Evolutionary conservation across 495 filamentous ascomycete species (phyloP).

Genomic region (Delitschia confertaspora): DNA sequence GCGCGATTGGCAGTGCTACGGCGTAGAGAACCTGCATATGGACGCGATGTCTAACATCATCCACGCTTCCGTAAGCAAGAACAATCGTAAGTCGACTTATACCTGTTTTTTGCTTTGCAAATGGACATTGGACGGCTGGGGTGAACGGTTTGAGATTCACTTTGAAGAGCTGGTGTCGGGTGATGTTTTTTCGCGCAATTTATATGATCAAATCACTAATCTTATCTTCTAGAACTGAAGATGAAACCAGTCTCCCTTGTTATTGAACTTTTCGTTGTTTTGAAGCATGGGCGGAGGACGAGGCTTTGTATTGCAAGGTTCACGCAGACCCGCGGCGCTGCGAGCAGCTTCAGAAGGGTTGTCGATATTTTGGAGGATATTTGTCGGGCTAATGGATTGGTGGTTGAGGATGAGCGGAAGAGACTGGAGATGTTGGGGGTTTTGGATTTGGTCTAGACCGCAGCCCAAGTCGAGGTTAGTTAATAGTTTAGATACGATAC

Average conservation of each 20-base stretch:
- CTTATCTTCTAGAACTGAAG: slow-evolving; percentile 47
- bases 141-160: slow-evolving; percentile 4
- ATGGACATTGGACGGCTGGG: slow-evolving; percentile 5
- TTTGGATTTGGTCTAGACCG: slow-evolving; percentile 7
- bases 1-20: slow-evolving; percentile 68
- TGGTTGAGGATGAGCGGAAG: slow-evolving; percentile 62
- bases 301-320: slow-evolving; percentile 68
- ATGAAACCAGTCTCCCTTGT: slow-evolving; percentile 74
- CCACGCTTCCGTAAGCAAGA: slow-evolving; percentile 60
- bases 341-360: slow-evolving; percentile 72
- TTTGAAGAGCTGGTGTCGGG: slow-evolving; percentile 9
- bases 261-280: slow-evolving; percentile 72
- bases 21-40: slow-evolving; percentile 64
- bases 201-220: too few relatives aligned
- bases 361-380: slow-evolving; percentile 61
- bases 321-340: slow-evolving; percentile 79
- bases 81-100: slow-evolving; percentile 71
- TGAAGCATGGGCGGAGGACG: slow-evolving; percentile 57
- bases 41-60: slow-evolving; percentile 66
- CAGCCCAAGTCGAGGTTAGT: too few relatives aligned
- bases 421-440: slow-evolving; percentile 52
- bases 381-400: slow-evolving; percentile 49
- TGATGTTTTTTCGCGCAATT: not conserved
- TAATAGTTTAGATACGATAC: too few relatives aligned
- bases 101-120: slow-evolving; percentile 3